Percentiles rank a stretch among this genome's conserved stretches.
These are phyloP conservation scores for Blastobotrys proliferans DNA, from an alignment of 1,139 yeast species.

Conservation along the genomic window DNA sequence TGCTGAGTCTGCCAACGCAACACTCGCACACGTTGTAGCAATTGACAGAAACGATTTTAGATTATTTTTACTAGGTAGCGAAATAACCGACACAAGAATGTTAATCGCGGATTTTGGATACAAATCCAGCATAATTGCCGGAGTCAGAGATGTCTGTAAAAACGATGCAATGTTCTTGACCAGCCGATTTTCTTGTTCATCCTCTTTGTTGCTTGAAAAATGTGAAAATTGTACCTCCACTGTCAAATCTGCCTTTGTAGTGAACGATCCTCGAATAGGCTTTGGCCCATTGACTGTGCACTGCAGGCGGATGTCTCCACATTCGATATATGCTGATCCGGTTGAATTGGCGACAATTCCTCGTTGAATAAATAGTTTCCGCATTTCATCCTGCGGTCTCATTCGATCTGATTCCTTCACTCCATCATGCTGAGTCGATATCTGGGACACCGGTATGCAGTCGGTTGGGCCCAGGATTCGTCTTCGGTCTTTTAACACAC, in stretches of 20 bases:
- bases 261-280: slow-evolving; percentile 75
- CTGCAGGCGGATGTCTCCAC: slow-evolving; percentile 54
- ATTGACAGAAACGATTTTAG: slow-evolving; percentile 36
- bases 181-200: slow-evolving; percentile 29
- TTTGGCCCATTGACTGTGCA: slow-evolving; percentile 85
- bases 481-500: slow-evolving; percentile 35
- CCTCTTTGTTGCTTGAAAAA: slow-evolving; percentile 34
- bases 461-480: slow-evolving; percentile 39
- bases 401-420: slow-evolving; percentile 9
- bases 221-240: slow-evolving; percentile 63
- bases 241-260: slow-evolving; percentile 61
- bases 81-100: slow-evolving; percentile 64
- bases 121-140: slow-evolving; percentile 60
- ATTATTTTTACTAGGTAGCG: slow-evolving; percentile 37
- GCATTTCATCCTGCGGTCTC: slow-evolving; percentile 10
- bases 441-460: slow-evolving; percentile 24
- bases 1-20: slow-evolving; percentile 29
- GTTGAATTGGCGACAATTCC: slow-evolving; percentile 68
- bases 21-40: slow-evolving; percentile 45
- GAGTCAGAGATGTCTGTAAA: slow-evolving; percentile 54
- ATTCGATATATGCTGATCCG: slow-evolving; percentile 79
- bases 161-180: slow-evolving; percentile 52
- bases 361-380: slow-evolving; percentile 39
- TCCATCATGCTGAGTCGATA: not conserved
- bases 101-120: slow-evolving; percentile 91